Base-by-base conservation (phyloP, 2,329 filamentous ascomycete genomes). In the Pseudogymnoascus sp. region DNA sequence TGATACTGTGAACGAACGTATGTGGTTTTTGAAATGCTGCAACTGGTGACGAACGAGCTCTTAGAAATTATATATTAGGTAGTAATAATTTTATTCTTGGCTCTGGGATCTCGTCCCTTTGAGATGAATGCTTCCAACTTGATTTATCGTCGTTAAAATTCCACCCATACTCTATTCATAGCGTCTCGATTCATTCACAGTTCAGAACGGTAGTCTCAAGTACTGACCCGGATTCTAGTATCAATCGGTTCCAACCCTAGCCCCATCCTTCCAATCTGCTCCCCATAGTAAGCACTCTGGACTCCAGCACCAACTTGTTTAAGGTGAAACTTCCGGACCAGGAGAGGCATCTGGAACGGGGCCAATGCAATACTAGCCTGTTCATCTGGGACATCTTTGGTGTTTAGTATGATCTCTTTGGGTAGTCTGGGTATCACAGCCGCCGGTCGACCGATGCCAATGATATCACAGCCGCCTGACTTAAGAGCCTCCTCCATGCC, bases 401-500 rank as follows among this genome's bases (percentile, higher is more conserved):
- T 52, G 57, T 72, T 73, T 13, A 75, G 62, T 3, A 74, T 65
- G 10, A 71, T 67, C 28, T 70, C 69, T 10, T 65, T 69, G 8
- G 76, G 74, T 5, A 79, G 68, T 7, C 69, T 69, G 0, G 79
- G 74, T 28, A 77, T 67, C 7, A 79, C 63, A 10, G 75, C 73
- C 0, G 76, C 75, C 0, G 78, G 75, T 30, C 78, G 69, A 0
- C 72, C 77, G 19, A 81, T 70, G 0, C 78, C 78, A 18, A 81
- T 72, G 65, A 81, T 63, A 61, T 82, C 75, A 63, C 78, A 80
- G 2, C 73, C 75, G 0, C 75, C 74, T 9, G 73, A 73, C 4
- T 71, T 61, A 5, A 82, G 66, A 9, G 78, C 79, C 5, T 74
- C 71, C 21, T 77, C 75, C 71, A 81, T 81, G 2, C 76, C 79